Evolutionary conservation across 306 rosid species (phyloP).

Genomic region (Abrus precatorius): DNA sequence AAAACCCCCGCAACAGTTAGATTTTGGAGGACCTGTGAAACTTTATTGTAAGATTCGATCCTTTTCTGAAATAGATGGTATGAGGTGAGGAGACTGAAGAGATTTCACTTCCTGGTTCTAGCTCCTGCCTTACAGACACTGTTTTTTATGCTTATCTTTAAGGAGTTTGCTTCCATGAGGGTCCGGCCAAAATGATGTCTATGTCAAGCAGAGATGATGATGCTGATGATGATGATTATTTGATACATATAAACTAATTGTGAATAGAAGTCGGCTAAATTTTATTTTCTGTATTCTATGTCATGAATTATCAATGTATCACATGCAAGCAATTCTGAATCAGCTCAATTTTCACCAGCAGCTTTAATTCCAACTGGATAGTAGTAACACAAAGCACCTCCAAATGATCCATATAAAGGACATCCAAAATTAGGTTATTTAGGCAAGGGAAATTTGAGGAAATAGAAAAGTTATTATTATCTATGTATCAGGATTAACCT

Average conservation of each 20-base stretch:
- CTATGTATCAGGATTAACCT: not conserved
- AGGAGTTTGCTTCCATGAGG: slow-evolving; percentile 24
- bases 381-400: not conserved
- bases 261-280: slow-evolving; percentile 25
- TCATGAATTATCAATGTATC: slow-evolving; percentile 5
- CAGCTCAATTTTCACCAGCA: slow-evolving; percentile 7
- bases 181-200: slow-evolving; percentile 23
- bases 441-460: not conserved
- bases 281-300: not conserved
- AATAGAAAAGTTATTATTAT: not conserved
- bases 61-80: slow-evolving; percentile 19
- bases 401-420: slow-evolving; percentile 23
- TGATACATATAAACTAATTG: not conserved
- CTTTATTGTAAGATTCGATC: slow-evolving; percentile 28
- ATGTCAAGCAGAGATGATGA: not conserved
- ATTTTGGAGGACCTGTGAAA: slow-evolving; percentile 34
- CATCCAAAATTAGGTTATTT: not conserved
- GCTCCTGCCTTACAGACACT: not conserved
- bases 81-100: not conserved
- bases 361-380: slow-evolving; percentile 6
- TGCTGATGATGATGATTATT: not conserved
- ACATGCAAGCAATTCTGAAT: slow-evolving; percentile 3
- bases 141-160: slow-evolving; percentile 3
- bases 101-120: not conserved
- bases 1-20: slow-evolving; percentile 14